Evolutionary conservation across 2,329 filamentous ascomycete genomes (phyloP).

Genomic region (Scedosporium minutisporum): DNA sequence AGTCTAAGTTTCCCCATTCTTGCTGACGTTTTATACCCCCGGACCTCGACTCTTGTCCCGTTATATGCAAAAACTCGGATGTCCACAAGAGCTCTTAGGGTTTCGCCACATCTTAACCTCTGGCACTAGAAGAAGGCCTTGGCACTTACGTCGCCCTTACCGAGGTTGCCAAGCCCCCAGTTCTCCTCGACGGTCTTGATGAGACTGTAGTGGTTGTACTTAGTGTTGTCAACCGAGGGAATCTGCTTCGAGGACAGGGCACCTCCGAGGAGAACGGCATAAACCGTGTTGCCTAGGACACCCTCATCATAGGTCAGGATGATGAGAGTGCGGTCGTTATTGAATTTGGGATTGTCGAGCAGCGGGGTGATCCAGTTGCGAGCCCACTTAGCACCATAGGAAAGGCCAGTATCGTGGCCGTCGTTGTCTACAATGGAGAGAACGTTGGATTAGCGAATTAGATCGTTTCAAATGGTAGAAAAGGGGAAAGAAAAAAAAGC

Average conservation of each 20-base stretch:
- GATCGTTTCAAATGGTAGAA: too few relatives aligned
- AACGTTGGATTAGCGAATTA: too few relatives aligned
- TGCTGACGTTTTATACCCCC: too few relatives aligned
- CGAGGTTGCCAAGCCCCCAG: constrained; percentile 60
- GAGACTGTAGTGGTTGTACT: constrained; percentile 64
- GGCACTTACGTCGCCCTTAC: constrained; percentile 62
- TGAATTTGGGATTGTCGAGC: constrained; percentile 59
- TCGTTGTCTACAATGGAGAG: constrained; percentile 37
- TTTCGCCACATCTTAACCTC: too few relatives aligned
- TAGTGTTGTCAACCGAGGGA: constrained; percentile 59
- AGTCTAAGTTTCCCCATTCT: too few relatives aligned
- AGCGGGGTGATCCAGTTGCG: constrained; percentile 61
- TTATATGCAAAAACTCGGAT: too few relatives aligned
- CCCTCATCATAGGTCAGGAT: constrained; percentile 75
- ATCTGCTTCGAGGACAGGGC: constrained; percentile 55
- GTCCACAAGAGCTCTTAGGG: too few relatives aligned
- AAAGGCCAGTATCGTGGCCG: constrained; percentile 65
- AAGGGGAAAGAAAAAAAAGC: too few relatives aligned
- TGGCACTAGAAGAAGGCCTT: constrained; percentile 41
- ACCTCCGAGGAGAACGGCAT: constrained; percentile 64
- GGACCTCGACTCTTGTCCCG: too few relatives aligned
- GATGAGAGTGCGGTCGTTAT: constrained; percentile 63
- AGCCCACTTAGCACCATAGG: constrained; percentile 58
- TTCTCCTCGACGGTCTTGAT: constrained; percentile 60
- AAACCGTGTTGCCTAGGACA: constrained; percentile 59